Evolutionary conservation across 2,329 filamentous ascomycete genomes (phyloP), one percentile per base, ranked within the genome.

Genomic region (Nemania sp.): DNA sequence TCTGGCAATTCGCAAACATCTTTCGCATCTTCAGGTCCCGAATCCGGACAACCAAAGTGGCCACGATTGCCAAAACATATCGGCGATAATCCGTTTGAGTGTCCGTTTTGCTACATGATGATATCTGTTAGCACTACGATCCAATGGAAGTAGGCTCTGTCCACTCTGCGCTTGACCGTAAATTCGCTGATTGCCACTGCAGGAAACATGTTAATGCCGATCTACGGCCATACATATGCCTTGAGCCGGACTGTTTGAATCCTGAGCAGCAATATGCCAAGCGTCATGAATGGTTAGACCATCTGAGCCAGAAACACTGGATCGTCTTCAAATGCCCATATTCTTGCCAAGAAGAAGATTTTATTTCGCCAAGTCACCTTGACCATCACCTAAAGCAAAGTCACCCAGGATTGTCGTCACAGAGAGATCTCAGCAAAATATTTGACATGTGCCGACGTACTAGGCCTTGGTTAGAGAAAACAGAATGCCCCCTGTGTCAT

Each of bases 81-180:
- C n/a, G 3, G 4, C 8, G 11, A 52, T 4, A 48, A 48, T 4
- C 48, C 48, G 3, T 56, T 56, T 40, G 36, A 56, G 37, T 56
- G 53, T 23, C 53, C 48, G n/a, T 56, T 39, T 26, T 56, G 53
- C 26, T 56, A 39, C 15, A 56, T 48, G 53, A 52, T 56, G 4
- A 34, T 42, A 26, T 37, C 40, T 14, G 23, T 49, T 23, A 54
- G 12, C 23, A 54, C 20, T 3, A 43, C 15, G 15, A 31, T 44
- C 7, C 44, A 31, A 39, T 54, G 51, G 51, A 54, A 44, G 51
- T 48, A 49, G 12, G 50, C 43, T 6, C 5, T 36, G 30, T n/a
- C 23, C 17, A 14, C 11, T 11, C 8, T 6, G 15, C n/a, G 7
- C 6, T 9, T 36, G 33, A 26, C 2, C 7, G n/a, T 5, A 24